Base-by-base conservation (phyloP, 1,284 basidiomycete species). In the Schizophyllum commune region DNA sequence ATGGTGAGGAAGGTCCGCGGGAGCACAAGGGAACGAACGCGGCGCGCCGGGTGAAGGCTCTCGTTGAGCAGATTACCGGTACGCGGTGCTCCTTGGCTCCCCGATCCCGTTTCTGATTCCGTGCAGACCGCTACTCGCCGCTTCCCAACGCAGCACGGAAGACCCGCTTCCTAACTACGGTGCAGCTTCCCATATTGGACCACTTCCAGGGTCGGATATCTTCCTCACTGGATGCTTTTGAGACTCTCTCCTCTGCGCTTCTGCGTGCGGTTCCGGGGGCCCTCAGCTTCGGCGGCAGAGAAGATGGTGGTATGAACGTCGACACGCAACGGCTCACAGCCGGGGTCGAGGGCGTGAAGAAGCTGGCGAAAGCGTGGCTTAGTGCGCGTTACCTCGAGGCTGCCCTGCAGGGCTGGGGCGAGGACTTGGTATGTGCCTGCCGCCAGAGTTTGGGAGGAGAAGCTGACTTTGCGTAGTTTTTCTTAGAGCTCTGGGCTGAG, bases 201-300 rank as follows among this genome's bases (percentile, higher is more conserved):
- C 76, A 82, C 1, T 98, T 97, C 70, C 82, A 86, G 61, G 74
- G 79, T 8, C 86, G 95, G 15, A 87, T 99, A 69, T 81, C 85
- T 0, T 84, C 89, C 4, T 93, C 93, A 2, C 76, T 98, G 9
- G 94, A 98, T 67, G 95, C 95, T 0, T 98, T 98, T 68, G 96
- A 98, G 73, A 89, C 88, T 0, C 77, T 97, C 3, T 92, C 93
- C 1, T 92, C 90, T 19, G 85, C 89, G 0, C 87, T 99, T 66
- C 84, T 95, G 32, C 88, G 94, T 4, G 91, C 90, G 2, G 94
- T 98, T 5, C 95, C 96, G 0, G 96, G 96, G 4, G 92, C 91
- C 4, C 79, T 96, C 34, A 74, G 75, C 58, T 65, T 78, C 4
- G 73, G 74, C 15, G 75, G 78, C 4, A 77, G 70, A 64, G 68